A percentile compares a stretch with the other conserved stretches of the same genome.
Conservation (phyloP, 2,329 filamentous ascomycete species). For the Aureobasidium sp. region DNA sequence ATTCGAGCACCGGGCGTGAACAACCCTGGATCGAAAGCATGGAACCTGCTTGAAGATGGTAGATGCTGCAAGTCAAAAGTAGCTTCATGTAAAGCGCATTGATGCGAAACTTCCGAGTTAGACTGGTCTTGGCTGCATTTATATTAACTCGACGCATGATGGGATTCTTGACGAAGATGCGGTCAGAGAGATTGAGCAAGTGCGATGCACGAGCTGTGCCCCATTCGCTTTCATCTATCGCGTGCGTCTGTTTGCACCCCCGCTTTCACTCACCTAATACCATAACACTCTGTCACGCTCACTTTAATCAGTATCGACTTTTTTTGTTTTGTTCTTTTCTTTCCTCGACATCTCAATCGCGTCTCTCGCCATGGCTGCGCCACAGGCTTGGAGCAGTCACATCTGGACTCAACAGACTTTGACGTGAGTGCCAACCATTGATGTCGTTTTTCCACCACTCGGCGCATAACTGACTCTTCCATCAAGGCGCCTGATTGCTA, state of each 20-base stretch:
- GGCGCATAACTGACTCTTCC: background rate
- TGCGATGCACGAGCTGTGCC: background rate
- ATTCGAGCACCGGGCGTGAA: no score
- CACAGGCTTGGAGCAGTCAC: background rate
- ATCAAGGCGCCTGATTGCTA: background rate
- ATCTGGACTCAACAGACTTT: background rate
- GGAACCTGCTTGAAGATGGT: no score
- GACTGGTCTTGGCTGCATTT: background rate
- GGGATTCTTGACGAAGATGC: background rate
- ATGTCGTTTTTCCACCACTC: background rate
- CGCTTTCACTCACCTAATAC: background rate
- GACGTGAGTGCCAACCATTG: background rate
- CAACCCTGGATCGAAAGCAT: no score
- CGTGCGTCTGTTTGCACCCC: background rate
- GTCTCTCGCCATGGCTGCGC: background rate
- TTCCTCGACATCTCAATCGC: background rate
- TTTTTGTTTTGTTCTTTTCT: background rate
- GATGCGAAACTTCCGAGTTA: no score
- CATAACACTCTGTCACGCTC: background rate
- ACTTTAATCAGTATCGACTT: background rate
- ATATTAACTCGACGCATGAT: background rate
- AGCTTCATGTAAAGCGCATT: no score
- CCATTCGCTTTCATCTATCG: background rate
- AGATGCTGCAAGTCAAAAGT: no score
- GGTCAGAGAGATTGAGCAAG: background rate